Conservation (phyloP, 2,329 filamentous ascomycete species). For the Xylaria sp. region DNA sequence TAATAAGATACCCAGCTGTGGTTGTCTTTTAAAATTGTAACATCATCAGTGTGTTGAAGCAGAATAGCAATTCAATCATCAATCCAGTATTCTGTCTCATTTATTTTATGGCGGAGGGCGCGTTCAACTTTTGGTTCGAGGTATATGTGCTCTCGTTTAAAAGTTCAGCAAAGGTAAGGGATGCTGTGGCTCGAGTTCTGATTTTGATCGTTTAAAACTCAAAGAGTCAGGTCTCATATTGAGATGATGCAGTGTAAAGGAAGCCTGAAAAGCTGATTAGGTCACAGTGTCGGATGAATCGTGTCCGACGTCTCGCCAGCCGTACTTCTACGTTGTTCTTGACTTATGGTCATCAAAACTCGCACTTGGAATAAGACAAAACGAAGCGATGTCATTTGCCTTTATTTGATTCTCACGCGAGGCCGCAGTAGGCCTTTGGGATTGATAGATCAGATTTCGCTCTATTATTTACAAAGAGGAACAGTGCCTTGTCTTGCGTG, state of each 20-base stretch:
- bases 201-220: too few relatives aligned
- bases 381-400: background rate
- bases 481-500: background rate
- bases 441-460: conserved; percentile 9
- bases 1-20: background rate
- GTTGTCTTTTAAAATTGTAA: background rate
- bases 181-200: too few relatives aligned
- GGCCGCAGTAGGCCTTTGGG: too few relatives aligned
- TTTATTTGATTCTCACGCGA: background rate
- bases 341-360: background rate
- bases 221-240: background rate
- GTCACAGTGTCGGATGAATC: too few relatives aligned
- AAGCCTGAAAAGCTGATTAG: background rate
- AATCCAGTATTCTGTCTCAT: background rate
- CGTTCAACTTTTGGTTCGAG: too few relatives aligned
- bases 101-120: too few relatives aligned
- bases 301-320: background rate
- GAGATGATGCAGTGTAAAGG: background rate
- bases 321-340: background rate
- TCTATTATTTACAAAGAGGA: conserved; percentile 29
- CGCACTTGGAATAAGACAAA: background rate
- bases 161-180: too few relatives aligned
- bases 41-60: background rate
- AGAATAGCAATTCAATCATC: background rate
- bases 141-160: too few relatives aligned